Conservation (phyloP, 371 early-diverging fungal genomes). For the Entomophthora muscae region DNA sequence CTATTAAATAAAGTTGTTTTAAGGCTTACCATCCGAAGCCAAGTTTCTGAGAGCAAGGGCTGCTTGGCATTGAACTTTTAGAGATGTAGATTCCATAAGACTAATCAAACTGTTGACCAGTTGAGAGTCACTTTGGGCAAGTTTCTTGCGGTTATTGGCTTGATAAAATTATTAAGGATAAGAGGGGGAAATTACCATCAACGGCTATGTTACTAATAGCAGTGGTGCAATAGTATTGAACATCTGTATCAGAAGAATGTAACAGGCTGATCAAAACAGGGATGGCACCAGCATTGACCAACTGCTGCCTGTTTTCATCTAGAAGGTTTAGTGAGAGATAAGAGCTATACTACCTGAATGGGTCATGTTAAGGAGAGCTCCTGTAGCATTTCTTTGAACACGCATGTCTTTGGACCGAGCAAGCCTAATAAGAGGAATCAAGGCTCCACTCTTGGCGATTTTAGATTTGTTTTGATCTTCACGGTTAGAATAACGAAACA, state of each 20-base stretch:
- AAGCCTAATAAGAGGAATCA: slow-evolving; percentile 52
- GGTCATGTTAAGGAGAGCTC: slow-evolving; percentile 88
- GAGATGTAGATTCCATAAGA: slow-evolving; percentile 55
- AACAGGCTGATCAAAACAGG: slow-evolving; percentile 65
- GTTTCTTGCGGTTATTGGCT: slow-evolving; percentile 45
- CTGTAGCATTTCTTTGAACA: slow-evolving; percentile 83
- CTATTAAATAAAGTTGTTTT: background rate
- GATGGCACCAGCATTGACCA: slow-evolving; percentile 74
- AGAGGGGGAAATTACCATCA: slow-evolving; percentile 28
- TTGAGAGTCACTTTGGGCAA: slow-evolving; percentile 55
- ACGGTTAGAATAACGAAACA: background rate
- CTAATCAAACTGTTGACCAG: slow-evolving; percentile 61
- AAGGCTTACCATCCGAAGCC: slow-evolving; percentile 50
- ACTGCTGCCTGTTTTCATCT: slow-evolving; percentile 66
- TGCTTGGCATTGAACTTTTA: slow-evolving; percentile 80
- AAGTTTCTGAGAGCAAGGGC: slow-evolving; percentile 77
- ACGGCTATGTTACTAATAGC: slow-evolving; percentile 86
- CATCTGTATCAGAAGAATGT: slow-evolving; percentile 63
- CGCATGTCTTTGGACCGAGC: slow-evolving; percentile 72
- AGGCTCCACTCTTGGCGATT: slow-evolving; percentile 72
- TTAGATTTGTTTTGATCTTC: slow-evolving; percentile 72
- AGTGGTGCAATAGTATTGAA: slow-evolving; percentile 81
- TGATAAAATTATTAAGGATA: background rate
- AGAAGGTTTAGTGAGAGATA: background rate
- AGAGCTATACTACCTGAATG: slow-evolving; percentile 36